Evolutionary conservation across 1,284 basidiomycete genomes (phyloP).

Genomic region (Naganishia liquefaciens): DNA sequence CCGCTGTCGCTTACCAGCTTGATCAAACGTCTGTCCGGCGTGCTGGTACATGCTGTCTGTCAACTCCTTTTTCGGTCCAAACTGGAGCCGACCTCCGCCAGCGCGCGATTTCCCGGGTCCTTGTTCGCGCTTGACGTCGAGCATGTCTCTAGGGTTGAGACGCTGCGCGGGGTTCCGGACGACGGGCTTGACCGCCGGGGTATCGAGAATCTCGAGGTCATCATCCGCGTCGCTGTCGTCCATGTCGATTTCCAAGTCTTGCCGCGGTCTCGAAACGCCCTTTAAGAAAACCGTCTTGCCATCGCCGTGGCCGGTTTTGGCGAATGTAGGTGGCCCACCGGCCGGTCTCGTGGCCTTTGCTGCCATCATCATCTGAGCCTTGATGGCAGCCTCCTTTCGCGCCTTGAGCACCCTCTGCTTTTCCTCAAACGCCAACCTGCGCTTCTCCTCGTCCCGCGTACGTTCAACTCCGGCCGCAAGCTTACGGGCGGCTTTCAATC

Average conservation of each 20-base stretch:
- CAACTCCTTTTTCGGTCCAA: constrained; percentile 5
- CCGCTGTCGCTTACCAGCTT: constrained; percentile 23
- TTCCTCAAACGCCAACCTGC: constrained; percentile 3
- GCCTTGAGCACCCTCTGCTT: constrained; percentile 21
- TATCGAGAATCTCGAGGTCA: constrained; percentile 23
- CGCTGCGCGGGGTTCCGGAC: not conserved
- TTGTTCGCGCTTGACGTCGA: constrained; percentile 22
- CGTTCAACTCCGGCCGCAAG: not conserved
- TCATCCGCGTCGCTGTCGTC: constrained; percentile 14
- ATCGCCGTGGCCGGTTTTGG: not conserved
- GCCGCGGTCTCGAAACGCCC: constrained; percentile 2
- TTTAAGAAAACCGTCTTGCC: constrained; percentile 15
- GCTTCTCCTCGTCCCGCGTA: not conserved
- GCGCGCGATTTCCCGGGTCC: constrained; percentile 9
- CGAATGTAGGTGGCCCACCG: too few relatives aligned
- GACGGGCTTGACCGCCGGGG: constrained; percentile 2
- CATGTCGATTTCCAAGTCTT: constrained; percentile 7
- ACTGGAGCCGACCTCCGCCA: not conserved
- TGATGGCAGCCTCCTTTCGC: constrained; percentile 22
- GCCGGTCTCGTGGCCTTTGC: not conserved
- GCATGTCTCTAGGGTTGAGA: constrained; percentile 10
- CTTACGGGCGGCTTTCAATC: constrained; percentile 14
- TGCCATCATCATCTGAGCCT: not conserved
- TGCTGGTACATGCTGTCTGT: constrained; percentile 29
- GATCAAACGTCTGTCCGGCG: constrained; percentile 28